These are phyloP conservation scores for Amphirosellinia nigrospora DNA, from an alignment of 495 filamentous ascomycete genomes.

Conservation along the genomic window DNA sequence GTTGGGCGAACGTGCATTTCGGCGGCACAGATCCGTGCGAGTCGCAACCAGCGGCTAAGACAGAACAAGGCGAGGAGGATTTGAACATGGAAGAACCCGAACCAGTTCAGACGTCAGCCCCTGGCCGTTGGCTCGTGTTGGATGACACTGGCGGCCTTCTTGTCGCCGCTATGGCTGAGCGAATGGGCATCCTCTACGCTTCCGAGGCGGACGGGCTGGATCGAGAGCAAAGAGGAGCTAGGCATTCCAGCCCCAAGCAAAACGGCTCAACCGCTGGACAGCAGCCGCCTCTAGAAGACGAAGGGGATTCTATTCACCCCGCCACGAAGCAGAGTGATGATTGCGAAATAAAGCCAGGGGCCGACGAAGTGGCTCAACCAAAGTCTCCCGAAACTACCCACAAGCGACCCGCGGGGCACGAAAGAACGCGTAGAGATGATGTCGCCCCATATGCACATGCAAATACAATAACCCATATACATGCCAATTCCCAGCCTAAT, in stretches of 20 bases:
- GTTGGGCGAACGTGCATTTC: slow-evolving; percentile 60
- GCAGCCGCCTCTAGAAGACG: slow-evolving; percentile 16
- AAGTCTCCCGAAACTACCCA: not conserved
- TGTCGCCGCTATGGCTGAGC: slow-evolving; percentile 86
- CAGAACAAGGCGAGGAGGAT: slow-evolving; percentile 34
- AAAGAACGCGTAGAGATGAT: slow-evolving; percentile 37
- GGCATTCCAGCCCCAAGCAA: slow-evolving; percentile 1
- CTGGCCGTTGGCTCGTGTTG: slow-evolving; percentile 76
- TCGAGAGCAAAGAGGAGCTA: slow-evolving; percentile 9
- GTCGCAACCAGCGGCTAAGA: slow-evolving; percentile 19
- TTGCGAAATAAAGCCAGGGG: not conserved
- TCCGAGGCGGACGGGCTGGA: slow-evolving; percentile 41
- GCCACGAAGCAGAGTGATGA: not conserved
- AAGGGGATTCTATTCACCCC: slow-evolving; percentile 24
- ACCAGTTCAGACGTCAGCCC: slow-evolving; percentile 21
- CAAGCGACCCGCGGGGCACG: slow-evolving; percentile 8
- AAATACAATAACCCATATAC: slow-evolving; percentile 88
- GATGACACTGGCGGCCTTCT: slow-evolving; percentile 91
- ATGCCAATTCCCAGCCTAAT: slow-evolving; percentile 89
- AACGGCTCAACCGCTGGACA: slow-evolving; percentile 3
- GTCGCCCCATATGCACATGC: slow-evolving; percentile 58
- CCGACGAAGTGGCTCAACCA: not conserved
- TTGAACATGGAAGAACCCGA: slow-evolving; percentile 36
- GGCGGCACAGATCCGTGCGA: slow-evolving; percentile 46
- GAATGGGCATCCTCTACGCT: slow-evolving; percentile 80